Conservation (phyloP, 805 yeast species). For the Candida coquimbonensis region DNA sequence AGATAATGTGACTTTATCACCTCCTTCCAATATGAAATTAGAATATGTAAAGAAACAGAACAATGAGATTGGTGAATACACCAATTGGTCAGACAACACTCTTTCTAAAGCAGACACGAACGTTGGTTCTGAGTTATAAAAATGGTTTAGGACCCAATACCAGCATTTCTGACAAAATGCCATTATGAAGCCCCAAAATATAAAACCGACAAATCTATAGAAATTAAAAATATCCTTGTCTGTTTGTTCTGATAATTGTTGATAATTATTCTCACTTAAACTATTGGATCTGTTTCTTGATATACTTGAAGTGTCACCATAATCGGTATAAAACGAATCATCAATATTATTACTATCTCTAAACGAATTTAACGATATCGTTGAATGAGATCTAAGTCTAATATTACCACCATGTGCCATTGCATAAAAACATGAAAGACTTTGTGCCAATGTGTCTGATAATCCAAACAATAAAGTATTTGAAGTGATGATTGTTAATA, state of each 20-base stretch:
- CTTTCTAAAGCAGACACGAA: slow-evolving; percentile 78
- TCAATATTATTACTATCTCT: slow-evolving; percentile 10
- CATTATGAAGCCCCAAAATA: slow-evolving; percentile 80
- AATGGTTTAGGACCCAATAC: slow-evolving; percentile 74
- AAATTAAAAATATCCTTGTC: slow-evolving; percentile 45
- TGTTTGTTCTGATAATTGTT: slow-evolving; percentile 24
- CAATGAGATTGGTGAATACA: slow-evolving; percentile 82
- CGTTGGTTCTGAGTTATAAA: slow-evolving; percentile 77
- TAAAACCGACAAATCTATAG: slow-evolving; percentile 67
- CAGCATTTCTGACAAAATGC: slow-evolving; percentile 83
- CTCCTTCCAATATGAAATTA: slow-evolving; percentile 71
- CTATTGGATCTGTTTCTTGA: slow-evolving; percentile 26
- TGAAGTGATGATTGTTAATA: slow-evolving; percentile 74
- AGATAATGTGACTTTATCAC: slow-evolving; percentile 55
- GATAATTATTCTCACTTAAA: slow-evolving; percentile 19
- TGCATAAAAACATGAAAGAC: slow-evolving; percentile 18
- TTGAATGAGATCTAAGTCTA: slow-evolving; percentile 1
- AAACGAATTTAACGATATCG: slow-evolving; percentile 12
- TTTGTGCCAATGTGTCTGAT: slow-evolving; percentile 89
- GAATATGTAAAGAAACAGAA: slow-evolving; percentile 79
- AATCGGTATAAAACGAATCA: slow-evolving; percentile 23
- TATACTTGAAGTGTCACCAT: slow-evolving; percentile 23
- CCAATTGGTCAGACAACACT: slow-evolving; percentile 82
- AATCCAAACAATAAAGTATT: slow-evolving; percentile 78
- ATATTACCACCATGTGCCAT: slow-evolving; percentile 6